Base-by-base conservation (phyloP, 805 yeast genomes). In the Wickerhamiella cacticola region DNA sequence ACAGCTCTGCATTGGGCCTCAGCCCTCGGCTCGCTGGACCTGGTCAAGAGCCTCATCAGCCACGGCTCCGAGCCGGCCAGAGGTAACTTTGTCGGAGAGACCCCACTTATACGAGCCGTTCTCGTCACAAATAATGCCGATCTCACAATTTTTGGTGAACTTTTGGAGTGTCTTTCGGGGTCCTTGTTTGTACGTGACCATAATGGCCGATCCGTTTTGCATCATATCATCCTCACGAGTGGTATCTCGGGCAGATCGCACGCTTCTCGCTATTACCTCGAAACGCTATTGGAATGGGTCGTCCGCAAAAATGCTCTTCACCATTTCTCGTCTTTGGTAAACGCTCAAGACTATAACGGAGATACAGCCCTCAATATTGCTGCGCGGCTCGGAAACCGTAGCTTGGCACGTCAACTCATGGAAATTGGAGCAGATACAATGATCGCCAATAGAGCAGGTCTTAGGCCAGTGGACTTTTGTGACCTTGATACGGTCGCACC, bases 1-100 rank as follows among this genome's bases (percentile, higher is more conserved):
- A 82, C 95, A 0, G 86, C 95, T 0, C 70, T 92, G 49, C 99
- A 92, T 64, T 84, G 97, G 94, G 94, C 96, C 3, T 79, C 96
- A 13, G 84, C 96, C 0, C 72, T 92, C 62, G 97, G 94, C 0
- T 77, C 85, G 50, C 65, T 80, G 1, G 68, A 77, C 2, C 70
- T 88, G 45, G 89, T 86, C 2, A 75, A 69, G 39, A 79, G 79
- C 34, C 70, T 85, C 13, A 80, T 92, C 25, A 67, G 73, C 34
- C 69, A 73, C 39, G 83, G 85, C 12, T 79, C 94, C 1, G 73
- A 75, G 52, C 72, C 89, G 34, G 71, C 77, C 7, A 66, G 87
- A 34, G 75, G 92, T 39, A 94, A 89, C 63, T 75, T 75, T 53
- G 74, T 74, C 33, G 97, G 97, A 15, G 96, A 92, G 63, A 80